Percentiles rank a stretch among this genome's conserved stretches.
phyloP scores from a whole-genome alignment of 345 rosid species.

The Pelargonium nanum region DNA sequence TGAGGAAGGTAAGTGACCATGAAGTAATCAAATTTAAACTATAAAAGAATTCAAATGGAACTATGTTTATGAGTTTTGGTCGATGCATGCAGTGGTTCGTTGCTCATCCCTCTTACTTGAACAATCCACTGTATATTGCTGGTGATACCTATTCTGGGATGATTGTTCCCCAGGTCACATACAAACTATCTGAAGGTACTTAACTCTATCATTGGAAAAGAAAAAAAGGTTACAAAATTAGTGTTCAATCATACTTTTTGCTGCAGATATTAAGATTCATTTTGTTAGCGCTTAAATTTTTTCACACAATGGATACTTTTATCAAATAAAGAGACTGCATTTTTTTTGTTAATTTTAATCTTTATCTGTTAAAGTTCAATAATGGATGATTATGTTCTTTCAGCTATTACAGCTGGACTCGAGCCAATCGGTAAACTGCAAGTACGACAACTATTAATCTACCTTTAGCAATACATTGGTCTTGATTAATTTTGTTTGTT shows the following conservation, averaged over 20 bases:
- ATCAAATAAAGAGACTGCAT: too few species aligned
- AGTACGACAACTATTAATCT: background rate
- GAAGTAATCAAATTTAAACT: background rate
- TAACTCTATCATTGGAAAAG: background rate
- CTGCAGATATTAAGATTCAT: too few species aligned
- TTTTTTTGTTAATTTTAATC: background rate
- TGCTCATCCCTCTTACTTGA: constrained; percentile 17
- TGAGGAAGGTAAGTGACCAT: constrained; percentile 18
- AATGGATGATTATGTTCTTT: background rate
- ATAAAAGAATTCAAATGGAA: background rate
- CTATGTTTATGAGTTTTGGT: background rate
- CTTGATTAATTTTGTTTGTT: background rate
- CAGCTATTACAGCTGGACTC: background rate
- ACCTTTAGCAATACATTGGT: background rate
- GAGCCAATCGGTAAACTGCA: background rate
- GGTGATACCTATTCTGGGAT: constrained; percentile 29
- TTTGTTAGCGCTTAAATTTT: too few species aligned
- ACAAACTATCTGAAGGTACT: constrained; percentile 15
- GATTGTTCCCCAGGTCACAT: constrained; percentile 15
- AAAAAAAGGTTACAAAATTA: background rate
- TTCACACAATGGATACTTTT: too few species aligned
- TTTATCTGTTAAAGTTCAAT: too few species aligned
- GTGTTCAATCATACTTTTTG: background rate
- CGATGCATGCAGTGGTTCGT: constrained; percentile 23
- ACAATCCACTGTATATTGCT: constrained; percentile 20